These are phyloP conservation scores for Lagenidium giganteum DNA, from an alignment of 352 stramenopile genomes.

Conservation along the genomic window DNA sequence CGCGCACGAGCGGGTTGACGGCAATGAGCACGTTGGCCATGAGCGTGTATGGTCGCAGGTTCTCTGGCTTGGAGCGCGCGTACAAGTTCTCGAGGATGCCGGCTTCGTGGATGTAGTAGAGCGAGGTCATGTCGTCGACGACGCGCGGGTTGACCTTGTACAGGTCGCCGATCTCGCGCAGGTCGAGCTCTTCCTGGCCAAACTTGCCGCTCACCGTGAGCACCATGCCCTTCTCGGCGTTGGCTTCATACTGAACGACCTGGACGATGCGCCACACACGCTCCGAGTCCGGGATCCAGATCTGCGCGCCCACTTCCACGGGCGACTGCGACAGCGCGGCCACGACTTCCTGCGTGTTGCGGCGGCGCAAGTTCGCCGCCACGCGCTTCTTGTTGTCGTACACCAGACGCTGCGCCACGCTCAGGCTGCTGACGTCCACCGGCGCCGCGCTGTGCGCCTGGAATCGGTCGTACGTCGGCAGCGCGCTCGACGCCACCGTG, in stretches of 20 bases:
- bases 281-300: conserved; percentile 84
- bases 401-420: conserved; percentile 77
- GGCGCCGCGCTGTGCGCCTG: conserved; percentile 46
- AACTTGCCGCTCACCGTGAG: conserved; percentile 66
- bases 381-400: conserved; percentile 80
- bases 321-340: conserved; percentile 57
- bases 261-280: conserved; percentile 82
- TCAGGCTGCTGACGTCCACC: conserved; percentile 57
- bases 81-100: conserved; percentile 80
- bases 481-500: conserved; percentile 51
- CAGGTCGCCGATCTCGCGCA: conserved; percentile 79
- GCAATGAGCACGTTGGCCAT: conserved; percentile 88
- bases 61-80: conserved; percentile 64
- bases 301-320: conserved; percentile 72
- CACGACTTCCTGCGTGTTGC: conserved; percentile 70
- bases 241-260: conserved; percentile 51
- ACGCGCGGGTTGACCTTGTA: conserved; percentile 85
- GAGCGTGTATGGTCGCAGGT: conserved; percentile 80
- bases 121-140: conserved; percentile 82
- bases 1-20: conserved; percentile 79
- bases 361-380: conserved; percentile 50
- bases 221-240: conserved; percentile 59
- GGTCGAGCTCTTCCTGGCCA: conserved; percentile 67
- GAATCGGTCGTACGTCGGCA: conserved; percentile 82
- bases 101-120: conserved; percentile 89